Base-by-base conservation (phyloP, 805 yeast genomes). In the Zygotorulaspora chibaensis region DNA sequence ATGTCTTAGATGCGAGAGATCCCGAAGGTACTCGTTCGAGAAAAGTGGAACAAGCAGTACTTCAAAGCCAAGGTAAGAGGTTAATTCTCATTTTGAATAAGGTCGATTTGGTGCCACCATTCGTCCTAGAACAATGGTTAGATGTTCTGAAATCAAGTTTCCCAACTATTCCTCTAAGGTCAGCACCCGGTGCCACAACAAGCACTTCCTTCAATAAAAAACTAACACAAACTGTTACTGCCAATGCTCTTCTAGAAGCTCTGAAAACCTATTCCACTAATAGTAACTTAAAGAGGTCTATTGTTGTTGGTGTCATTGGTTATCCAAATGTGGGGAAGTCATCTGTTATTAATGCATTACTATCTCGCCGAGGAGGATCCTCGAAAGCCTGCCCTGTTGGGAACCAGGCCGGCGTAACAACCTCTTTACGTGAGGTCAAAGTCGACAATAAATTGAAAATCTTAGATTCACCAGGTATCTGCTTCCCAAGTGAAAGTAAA, bases 291-390 rank as follows among this genome's bases (percentile, higher is more conserved):
- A 90, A 90, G 63, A 81, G 98, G 65, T 81, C 96, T 11, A 84
- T 90, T 46, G 78, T 87, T 37, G 97, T 88, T 38, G 98, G 99
- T 65, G 96, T 91, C 35, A 86, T 91, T 55, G 99, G 99, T 13
- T 91, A 89, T 70, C 99, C 99, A 41, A 91, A 91, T 65, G 97
- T 91, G 43, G 98, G 98, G 59, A 90, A 90, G 66, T 89, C 96
- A 2, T 87, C 96, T 15, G 84, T 93, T 47, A 93, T 91, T 62
- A 91, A 91, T 67, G 84, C 97, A 2, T 73, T 91, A 54, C 81
- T 88, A 2, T 76, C 87, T 43, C 82, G 93, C 67, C 95, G 87
- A 64, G 67, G 67, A 29, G 82, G 83, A 48, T 69, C 75, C 45
- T 72, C 80, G 36, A 80, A 77, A 57, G 91, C 90, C 10, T 93